These are phyloP conservation scores for Shiraia bambusicola DNA, from an alignment of 2,329 filamentous ascomycete species.

Conservation along the genomic window DNA sequence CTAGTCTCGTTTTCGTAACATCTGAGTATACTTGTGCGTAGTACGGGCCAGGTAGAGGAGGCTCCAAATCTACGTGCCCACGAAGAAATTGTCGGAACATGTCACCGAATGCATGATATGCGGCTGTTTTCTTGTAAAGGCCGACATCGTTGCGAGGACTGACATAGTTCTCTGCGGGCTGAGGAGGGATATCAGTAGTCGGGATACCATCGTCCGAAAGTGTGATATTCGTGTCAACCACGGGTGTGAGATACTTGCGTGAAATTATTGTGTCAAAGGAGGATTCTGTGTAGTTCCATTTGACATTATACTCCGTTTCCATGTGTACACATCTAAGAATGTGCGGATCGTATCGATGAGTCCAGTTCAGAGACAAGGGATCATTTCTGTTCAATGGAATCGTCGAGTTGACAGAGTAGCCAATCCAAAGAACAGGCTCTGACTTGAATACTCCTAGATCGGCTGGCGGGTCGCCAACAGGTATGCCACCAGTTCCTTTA, in stretches of 20 bases:
- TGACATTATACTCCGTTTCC: constrained; percentile 38
- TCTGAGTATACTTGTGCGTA: constrained; percentile 33
- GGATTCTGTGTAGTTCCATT: constrained; percentile 34
- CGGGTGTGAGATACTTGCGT: constrained; percentile 26
- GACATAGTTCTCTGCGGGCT: constrained; percentile 27
- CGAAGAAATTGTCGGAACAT: constrained; percentile 34
- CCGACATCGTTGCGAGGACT: constrained; percentile 26
- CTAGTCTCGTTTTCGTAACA: constrained; percentile 48
- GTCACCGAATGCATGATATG: constrained; percentile 39
- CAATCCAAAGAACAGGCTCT: constrained; percentile 42
- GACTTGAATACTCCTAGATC: constrained; percentile 34
- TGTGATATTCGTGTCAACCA: constrained; percentile 36
- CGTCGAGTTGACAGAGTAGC: constrained; percentile 33
- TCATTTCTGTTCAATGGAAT: constrained; percentile 21
- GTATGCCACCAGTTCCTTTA: constrained; percentile 34
- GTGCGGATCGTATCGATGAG: constrained; percentile 28
- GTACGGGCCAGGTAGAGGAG: constrained; percentile 28
- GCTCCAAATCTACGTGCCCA: constrained; percentile 33
- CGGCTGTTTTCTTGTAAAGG: constrained; percentile 37
- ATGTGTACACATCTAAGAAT: constrained; percentile 39
- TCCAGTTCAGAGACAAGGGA: constrained; percentile 30
- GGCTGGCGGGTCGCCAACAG: constrained; percentile 17
- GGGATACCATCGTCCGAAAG: constrained; percentile 40
- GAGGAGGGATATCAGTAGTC: constrained; percentile 34
- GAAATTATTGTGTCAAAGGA: constrained; percentile 24